Percentiles rank a stretch among this genome's conserved stretches.
Evolutionary conservation across 202 grass and related monocot genomes (phyloP).

Genomic region (Panicum hallii): DNA sequence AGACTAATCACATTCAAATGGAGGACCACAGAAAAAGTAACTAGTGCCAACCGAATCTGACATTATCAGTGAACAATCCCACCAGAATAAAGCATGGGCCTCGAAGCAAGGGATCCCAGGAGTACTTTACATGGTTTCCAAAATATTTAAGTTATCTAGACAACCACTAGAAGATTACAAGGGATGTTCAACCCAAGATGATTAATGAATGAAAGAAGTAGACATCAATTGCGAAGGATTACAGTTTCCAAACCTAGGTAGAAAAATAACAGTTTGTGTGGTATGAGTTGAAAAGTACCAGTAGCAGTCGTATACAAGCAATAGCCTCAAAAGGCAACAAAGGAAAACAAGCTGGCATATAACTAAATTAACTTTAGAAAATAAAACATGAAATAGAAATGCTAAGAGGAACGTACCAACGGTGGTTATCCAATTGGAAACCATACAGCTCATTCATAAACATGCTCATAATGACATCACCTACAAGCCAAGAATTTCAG

Average conservation of each 20-base stretch:
- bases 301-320: not conserved
- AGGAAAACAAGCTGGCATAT: not conserved
- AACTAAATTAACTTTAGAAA: constrained; percentile 30
- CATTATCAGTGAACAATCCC: constrained; percentile 16
- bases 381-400: constrained; percentile 4
- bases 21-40: constrained; percentile 5
- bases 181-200: not conserved
- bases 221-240: not conserved
- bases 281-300: constrained; percentile 8
- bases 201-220: not conserved
- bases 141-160: constrained; percentile 34
- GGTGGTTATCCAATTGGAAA: constrained; percentile 91
- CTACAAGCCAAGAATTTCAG: constrained; percentile 56
- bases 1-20: constrained; percentile 29
- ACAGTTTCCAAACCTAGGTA: not conserved
- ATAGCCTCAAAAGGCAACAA: not conserved
- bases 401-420: constrained; percentile 60
- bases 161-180: constrained; percentile 20
- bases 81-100: constrained; percentile 36
- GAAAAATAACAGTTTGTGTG: not conserved
- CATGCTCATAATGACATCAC: constrained; percentile 88
- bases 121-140: constrained; percentile 9
- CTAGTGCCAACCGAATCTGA: not conserved
- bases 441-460: constrained; percentile 99
- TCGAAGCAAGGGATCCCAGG: constrained; percentile 9